Evolutionary conservation across 192 early-diverging fungal genomes (phyloP).

Genomic region (Paraglomus occultum): DNA sequence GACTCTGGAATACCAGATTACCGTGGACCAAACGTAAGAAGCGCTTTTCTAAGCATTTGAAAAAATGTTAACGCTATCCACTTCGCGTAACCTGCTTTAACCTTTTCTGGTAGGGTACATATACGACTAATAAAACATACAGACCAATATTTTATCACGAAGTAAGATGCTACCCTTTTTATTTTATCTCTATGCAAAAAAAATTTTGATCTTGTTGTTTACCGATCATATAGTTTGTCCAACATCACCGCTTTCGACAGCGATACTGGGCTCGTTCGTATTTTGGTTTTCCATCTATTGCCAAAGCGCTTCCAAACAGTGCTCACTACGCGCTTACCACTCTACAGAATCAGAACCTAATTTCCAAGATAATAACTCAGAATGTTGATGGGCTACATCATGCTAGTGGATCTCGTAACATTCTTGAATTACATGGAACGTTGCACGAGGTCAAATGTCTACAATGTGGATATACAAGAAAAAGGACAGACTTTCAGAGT

Average conservation of each 20-base stretch:
- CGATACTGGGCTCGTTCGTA: conserved; percentile 92
- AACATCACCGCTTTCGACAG: conserved; percentile 59
- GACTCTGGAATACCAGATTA: conserved; percentile 82
- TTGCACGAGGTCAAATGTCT: conserved; percentile 73
- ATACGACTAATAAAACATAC: conserved; percentile 70
- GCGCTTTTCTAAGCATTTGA: conserved; percentile 30
- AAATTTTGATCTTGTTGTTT: background rate
- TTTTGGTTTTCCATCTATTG: conserved; percentile 75
- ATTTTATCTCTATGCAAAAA: background rate
- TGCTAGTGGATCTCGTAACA: conserved; percentile 50
- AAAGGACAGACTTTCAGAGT: conserved; percentile 64
- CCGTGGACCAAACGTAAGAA: conserved; percentile 62
- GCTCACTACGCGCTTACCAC: conserved; percentile 63
- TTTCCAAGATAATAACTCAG: conserved; percentile 77
- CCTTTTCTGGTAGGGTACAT: conserved; percentile 48
- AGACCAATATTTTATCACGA: conserved; percentile 83
- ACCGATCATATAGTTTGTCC: conserved; percentile 39
- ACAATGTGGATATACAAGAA: conserved; percentile 54
- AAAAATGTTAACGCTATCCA: background rate
- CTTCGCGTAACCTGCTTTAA: background rate
- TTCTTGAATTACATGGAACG: conserved; percentile 88
- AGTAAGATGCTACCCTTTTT: conserved; percentile 33
- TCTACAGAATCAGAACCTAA: conserved; percentile 46
- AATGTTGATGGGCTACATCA: conserved; percentile 89
- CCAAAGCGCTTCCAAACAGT: conserved; percentile 66